phyloP scores from a whole-genome alignment of 345 rosid species.

The Sisymbrium altissimum region DNA sequence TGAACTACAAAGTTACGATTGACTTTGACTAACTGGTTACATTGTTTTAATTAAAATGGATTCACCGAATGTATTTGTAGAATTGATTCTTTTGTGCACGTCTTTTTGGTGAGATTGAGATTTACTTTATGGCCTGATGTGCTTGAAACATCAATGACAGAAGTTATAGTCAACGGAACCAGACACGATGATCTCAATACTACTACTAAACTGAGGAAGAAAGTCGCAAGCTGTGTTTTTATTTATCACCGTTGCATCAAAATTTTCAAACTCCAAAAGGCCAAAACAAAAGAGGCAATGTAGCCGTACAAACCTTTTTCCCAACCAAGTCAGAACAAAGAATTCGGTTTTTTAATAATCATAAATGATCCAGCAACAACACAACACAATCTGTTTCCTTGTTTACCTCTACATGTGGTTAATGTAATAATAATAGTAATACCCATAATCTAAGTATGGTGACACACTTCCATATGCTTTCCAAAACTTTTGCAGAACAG shows the following conservation, averaged over 20 bases:
- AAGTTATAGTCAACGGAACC: not conserved
- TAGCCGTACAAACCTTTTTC: not conserved
- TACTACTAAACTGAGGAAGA: not conserved
- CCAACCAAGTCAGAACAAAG: not conserved
- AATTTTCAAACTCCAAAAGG: not conserved
- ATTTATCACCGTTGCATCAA: not conserved
- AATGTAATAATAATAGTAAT: not conserved
- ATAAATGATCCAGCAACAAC: not conserved
- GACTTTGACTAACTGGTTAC: too few species aligned
- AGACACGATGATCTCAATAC: not conserved
- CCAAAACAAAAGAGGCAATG: not conserved
- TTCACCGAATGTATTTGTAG: too few species aligned
- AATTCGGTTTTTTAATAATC: not conserved
- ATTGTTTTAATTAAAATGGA: too few species aligned
- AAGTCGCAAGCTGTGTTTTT: not conserved
- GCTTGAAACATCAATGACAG: not conserved
- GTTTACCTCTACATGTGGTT: not conserved
- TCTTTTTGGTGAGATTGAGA: not conserved
- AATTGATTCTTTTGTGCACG: too few species aligned
- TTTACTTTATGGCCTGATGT: not conserved
- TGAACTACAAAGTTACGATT: too few species aligned
- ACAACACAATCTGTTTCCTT: not conserved
- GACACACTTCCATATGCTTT: not conserved
- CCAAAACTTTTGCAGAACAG: conserved; percentile 9
- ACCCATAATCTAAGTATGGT: not conserved